These are phyloP conservation scores for Leavenworthia alabamica DNA, from an alignment of 345 rosid genomes.

Conservation along the genomic window DNA sequence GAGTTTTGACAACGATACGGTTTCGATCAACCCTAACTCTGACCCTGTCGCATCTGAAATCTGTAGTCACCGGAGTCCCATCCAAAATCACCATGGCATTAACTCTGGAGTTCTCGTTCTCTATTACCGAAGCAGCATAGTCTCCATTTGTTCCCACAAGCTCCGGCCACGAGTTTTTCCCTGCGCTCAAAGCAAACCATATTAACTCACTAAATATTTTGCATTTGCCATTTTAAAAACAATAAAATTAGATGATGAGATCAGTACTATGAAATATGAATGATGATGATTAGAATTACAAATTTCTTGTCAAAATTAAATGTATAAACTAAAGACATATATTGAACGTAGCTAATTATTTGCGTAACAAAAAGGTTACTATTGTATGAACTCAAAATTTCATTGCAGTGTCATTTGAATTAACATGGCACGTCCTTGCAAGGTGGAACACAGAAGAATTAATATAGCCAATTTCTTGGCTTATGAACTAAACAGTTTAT, in stretches of 20 bases:
- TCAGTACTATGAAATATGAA: background rate
- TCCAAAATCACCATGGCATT: constrained; percentile 17
- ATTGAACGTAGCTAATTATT: background rate
- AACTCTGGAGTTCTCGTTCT: constrained; percentile 18
- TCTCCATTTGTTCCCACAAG: constrained; percentile 23
- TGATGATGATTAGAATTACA: background rate
- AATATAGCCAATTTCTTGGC: background rate
- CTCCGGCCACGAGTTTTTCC: constrained; percentile 33
- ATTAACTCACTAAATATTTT: background rate
- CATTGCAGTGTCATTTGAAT: background rate
- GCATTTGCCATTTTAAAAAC: background rate
- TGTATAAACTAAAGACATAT: background rate
- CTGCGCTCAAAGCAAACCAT: background rate
- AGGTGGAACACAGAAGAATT: too few relatives aligned
- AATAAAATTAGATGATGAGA: background rate
- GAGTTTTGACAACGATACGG: constrained; percentile 13
- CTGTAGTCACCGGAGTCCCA: constrained; percentile 13
- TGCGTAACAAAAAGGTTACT: background rate
- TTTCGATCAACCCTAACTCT: constrained; percentile 24
- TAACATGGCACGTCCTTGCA: too few relatives aligned
- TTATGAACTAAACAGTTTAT: background rate
- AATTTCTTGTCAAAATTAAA: background rate
- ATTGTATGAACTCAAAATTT: background rate
- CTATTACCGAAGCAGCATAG: constrained; percentile 18
- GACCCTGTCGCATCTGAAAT: constrained; percentile 31